Conservation (phyloP, 2,329 filamentous ascomycete species). For the Ophiocordyceps camponoti-leonardi region DNA sequence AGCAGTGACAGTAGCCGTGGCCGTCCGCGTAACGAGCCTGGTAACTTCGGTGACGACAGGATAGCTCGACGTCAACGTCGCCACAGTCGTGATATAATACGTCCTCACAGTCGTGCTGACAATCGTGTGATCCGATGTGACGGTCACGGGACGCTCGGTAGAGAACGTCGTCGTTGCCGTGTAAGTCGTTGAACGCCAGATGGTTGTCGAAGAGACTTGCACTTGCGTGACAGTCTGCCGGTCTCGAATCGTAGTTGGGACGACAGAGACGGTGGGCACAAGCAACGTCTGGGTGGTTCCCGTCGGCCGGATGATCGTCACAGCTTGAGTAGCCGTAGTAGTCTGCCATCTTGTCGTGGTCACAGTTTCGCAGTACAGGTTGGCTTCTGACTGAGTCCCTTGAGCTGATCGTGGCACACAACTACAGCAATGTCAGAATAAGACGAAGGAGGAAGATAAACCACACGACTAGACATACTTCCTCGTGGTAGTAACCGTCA, state of each 20-base stretch:
- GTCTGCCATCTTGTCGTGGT: conserved; percentile 8
- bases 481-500: conserved; percentile 6
- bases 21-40: conserved; percentile 1
- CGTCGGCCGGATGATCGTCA: conserved; percentile 3
- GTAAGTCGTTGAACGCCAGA: conserved; percentile 5
- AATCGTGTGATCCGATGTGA: conserved; percentile 5
- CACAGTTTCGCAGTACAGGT: conserved; percentile 4
- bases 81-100: conserved; percentile 3
- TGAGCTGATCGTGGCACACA: conserved; percentile 1
- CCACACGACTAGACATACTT: conserved; percentile 3
- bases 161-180: conserved; percentile 3
- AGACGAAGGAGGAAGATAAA: background rate
- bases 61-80: conserved; percentile 4
- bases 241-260: conserved; percentile 3
- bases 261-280: conserved; percentile 2
- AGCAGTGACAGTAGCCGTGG: conserved; percentile 2
- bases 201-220: conserved; percentile 3
- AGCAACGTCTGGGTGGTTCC: conserved; percentile 4
- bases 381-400: background rate
- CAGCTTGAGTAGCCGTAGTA: conserved; percentile 4
- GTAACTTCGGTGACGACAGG: conserved; percentile 5
- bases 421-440: conserved; percentile 1
- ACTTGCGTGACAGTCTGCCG: conserved; percentile 2
- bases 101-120: conserved; percentile 4
- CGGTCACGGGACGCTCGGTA: conserved; percentile 4